Evolutionary conservation across 1,284 basidiomycete genomes (phyloP), one percentile per base, ranked within the genome.

Genomic region (Veloporphyrellus conicus): DNA sequence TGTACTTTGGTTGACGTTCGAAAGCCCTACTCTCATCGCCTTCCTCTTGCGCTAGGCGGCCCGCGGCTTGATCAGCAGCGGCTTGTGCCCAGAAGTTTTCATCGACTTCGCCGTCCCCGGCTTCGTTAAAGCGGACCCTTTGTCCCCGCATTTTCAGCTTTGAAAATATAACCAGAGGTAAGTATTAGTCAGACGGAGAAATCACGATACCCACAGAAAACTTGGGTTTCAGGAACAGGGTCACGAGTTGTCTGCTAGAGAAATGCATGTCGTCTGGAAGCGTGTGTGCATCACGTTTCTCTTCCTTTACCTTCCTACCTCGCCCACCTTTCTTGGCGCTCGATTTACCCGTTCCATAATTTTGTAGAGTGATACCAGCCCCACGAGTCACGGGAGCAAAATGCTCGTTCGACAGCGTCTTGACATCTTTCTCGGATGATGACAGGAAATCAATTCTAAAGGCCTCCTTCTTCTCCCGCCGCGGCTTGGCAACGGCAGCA

Each of bases 181-280:
- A 60, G 36, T 12, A 32, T 35, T 20, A 37, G 18, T 5, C 12
- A 28, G 16, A 34, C 42, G 27, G 11, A 43, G 33, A 47, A 33
- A 16, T 14, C 41, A 43, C 25, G 41, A 52, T 20, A 73, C 81
- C 53, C 63, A 94, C 90, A 48, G 85, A 84, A 60, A 94, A 96
- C 64, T 92, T 92, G 29, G 93, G 95, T 69, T 99, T 99, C 60
- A 97, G 71, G 76, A 98, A 98, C 34, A 99, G 69, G 3, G 92
- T 85, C 32, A 99, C 78, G 7, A 99, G 77, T 60, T 95, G 90
- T 54, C 84, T 78, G 60, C 86, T 91, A 43, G 86, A 89, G 66
- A 99, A 99, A 68, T 98, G 95, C 84, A 95, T 96, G 67, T 99
- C 95, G 59, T 97, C 93, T 1, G 95, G 95, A 41, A 99, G 74